Evolutionary conservation across 2,329 filamentous ascomycete genomes (phyloP), one percentile per base, ranked within the genome.

Genomic region (Fusarium sambucinum): DNA sequence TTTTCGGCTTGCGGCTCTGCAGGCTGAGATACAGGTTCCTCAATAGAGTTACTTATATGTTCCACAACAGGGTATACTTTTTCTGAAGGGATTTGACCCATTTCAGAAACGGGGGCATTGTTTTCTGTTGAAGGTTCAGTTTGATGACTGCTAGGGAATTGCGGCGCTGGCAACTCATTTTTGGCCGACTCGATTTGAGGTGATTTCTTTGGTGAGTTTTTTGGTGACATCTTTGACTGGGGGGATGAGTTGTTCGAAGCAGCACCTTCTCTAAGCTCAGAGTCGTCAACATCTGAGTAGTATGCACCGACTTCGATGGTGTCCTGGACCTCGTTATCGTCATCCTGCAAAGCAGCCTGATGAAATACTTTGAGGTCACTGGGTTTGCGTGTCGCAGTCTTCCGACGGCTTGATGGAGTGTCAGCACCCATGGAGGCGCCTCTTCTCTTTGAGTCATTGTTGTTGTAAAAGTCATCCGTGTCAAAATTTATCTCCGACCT

Each of bases 271-370:
- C 63, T 70, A 21, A 70, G 53, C 30, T 78, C 77, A 25, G 75
- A 75, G 41, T 77, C 75, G 42, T 76, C 75, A 51, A 73, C 59
- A 50, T 79, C 78, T 29, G 77, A 76, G 41, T 74, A 76, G 32
- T 75, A 77, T 40, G 83, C 82, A 46, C 85, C 84, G 48, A 87
- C 86, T 70, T 87, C 83, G 62, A 88, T 88, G 16, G 85, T 87
- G 72, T 88, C 86, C 72, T 86, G 82, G 29, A 87, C 83, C 42
- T 86, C 82, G 29, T 83, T 83, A 60, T 84, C 81, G 51, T 84
- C 80, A 19, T 75, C 73, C 21, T 76, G 73, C 7, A 73, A 29
- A 64, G 72, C 63, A 66, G 72, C 67, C 42, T 76, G 74, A 46
- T 52, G 74, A 68, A 78, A 79, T 48, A 75, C 65, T 63, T 73